Evolutionary conservation across 1,284 basidiomycete species (phyloP), one percentile per base, ranked within the genome.

Genomic region (Sanghuangporus weigelae): DNA sequence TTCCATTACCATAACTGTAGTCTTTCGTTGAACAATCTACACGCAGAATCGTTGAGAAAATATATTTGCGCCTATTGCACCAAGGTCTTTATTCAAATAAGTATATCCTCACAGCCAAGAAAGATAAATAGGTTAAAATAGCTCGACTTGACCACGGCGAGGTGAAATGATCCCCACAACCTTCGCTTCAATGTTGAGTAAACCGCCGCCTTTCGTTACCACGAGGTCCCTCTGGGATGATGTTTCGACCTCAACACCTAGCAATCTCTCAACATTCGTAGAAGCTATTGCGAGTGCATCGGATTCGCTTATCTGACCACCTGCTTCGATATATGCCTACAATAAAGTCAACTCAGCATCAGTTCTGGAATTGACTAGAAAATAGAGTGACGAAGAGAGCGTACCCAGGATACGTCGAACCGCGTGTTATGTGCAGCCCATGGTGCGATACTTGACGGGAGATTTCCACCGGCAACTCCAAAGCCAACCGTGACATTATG

Each of bases 341-440:
- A 7, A 16, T 14, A n/a, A 31, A 53, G n/a, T 59, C 36, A 48
- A 54, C 1, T 31, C 23, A 8, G 3, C 8, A 11, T 42, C 50
- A 19, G 12, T 40, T 53, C 21, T 14, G 2, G 19, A 49, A 14
- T 23, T 19, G 38, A 40, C n/a, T 42, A 14, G 7, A 11, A 23
- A 35, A 59, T 26, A 31, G 14, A 67, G 23, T 68, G 39, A 31
- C 14, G 42, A 36, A 3, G 67, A 11, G 70, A 63, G 64, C 73
- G 71, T 46, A 75, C 75, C 79, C 78, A 79, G 2, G 75, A 76
- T 14, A 79, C 75, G 63, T 83, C 81, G 69, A 79, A 81, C n/a
- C 81, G 72, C 2, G 79, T 73, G 53, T 79, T 79, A 5, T 76
- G 60, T 14, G 60, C 64, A 12, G 57, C 54, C 64, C 60, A 65